These are phyloP conservation scores for Ammopiptanthus mongolicus DNA, from an alignment of 306 rosid genomes.

Conservation along the genomic window DNA sequence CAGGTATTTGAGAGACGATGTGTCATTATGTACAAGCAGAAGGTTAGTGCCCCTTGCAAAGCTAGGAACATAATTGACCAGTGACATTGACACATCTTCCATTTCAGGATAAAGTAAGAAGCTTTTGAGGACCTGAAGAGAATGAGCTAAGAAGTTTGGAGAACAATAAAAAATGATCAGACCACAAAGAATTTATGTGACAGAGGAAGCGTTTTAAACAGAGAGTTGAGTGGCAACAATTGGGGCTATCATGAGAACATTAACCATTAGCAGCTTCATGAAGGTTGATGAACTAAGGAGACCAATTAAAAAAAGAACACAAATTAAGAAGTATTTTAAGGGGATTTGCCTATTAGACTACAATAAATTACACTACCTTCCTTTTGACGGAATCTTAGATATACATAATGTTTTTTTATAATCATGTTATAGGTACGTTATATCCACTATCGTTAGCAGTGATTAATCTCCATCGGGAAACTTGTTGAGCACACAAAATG, in stretches of 20 bases:
- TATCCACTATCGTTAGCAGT: too few species aligned
- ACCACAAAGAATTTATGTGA: neutral
- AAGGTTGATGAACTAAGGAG: neutral
- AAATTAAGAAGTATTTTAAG: neutral
- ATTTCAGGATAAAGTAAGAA: neutral
- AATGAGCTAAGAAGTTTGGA: neutral
- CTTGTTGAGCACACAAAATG: too few species aligned
- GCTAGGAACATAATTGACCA: conserved; percentile 20
- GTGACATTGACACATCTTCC: neutral
- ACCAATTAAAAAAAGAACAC: neutral
- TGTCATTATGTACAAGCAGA: conserved; percentile 40
- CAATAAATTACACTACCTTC: neutral
- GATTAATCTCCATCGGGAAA: too few species aligned
- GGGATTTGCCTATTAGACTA: neutral
- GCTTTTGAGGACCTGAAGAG: neutral
- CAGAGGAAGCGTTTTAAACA: neutral
- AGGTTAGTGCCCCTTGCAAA: conserved; percentile 38
- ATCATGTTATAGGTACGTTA: too few species aligned
- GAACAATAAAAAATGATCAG: neutral
- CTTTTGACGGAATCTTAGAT: too few species aligned
- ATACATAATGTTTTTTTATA: too few species aligned
- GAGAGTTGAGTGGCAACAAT: neutral
- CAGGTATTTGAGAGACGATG: conserved; percentile 17
- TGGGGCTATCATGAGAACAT: neutral
- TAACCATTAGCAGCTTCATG: neutral